A percentile compares a stretch with the other conserved stretches of the same genome.
phyloP scores from a whole-genome alignment of 2,329 filamentous ascomycete species.

The Didymella pomorum region DNA sequence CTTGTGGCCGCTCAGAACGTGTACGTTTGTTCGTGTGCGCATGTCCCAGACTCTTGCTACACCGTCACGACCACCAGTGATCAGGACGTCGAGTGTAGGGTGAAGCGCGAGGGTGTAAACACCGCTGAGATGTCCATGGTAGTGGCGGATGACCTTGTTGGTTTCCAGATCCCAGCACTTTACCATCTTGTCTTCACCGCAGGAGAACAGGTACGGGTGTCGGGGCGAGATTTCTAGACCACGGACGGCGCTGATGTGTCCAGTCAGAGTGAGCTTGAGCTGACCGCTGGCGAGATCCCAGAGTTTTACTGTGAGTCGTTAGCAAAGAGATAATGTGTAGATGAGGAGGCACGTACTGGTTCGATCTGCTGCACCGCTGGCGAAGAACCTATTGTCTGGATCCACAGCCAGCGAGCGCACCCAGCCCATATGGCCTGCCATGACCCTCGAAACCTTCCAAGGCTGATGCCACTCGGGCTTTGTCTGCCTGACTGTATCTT shows the following conservation, averaged over 20 bases:
- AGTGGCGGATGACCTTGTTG: conserved; percentile 89
- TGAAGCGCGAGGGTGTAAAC: conserved; percentile 95
- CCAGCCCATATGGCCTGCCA: conserved; percentile 96
- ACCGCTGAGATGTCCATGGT: conserved; percentile 94
- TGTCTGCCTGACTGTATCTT: conserved; percentile 70
- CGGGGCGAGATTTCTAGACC: conserved; percentile 90
- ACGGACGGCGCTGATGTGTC: conserved; percentile 43
- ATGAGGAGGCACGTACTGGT: conserved; percentile 56
- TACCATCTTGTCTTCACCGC: conserved; percentile 99
- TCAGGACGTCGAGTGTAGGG: conserved; percentile 91
- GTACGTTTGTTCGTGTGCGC: conserved; percentile 90
- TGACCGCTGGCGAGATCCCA: conserved; percentile 90
- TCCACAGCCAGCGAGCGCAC: conserved; percentile 78
- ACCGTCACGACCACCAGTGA: conserved; percentile 93
- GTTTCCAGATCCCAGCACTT: conserved; percentile 99
- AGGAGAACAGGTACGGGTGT: conserved; percentile 97
- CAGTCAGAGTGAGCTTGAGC: conserved; percentile 42
- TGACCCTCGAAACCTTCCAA: conserved; percentile 97
- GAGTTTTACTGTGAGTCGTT: conserved; percentile 72
- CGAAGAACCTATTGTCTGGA: conserved; percentile 97
- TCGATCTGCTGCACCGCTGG: conserved; percentile 90
- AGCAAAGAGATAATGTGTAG: neutral
- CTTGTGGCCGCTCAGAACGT: conserved; percentile 90
- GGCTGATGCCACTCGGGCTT: conserved; percentile 96
- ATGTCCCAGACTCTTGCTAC: conserved; percentile 98